Conservation (phyloP, 805 yeast genomes). For the Candida oleophila region DNA sequence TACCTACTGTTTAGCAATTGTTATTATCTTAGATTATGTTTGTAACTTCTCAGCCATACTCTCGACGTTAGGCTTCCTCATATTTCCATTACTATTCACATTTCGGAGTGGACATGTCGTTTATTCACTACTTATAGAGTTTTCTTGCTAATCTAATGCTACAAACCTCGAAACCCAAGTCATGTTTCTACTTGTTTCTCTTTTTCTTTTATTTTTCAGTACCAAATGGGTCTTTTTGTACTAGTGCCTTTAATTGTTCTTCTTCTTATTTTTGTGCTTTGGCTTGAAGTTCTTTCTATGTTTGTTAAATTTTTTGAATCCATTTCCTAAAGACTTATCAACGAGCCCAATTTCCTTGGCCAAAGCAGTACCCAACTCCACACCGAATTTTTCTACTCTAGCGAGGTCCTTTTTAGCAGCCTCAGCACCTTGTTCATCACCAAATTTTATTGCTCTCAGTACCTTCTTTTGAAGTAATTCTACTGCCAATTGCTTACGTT, state of each 20-base stretch:
- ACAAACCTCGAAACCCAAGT: no score
- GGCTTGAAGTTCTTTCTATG: conserved; percentile 16
- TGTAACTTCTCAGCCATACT: no score
- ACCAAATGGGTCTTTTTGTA: not conserved
- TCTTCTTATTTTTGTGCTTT: conserved; percentile 7
- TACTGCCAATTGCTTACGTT: conserved; percentile 65
- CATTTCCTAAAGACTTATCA: conserved; percentile 29
- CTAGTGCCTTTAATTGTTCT: not conserved
- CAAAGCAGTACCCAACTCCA: conserved; percentile 61
- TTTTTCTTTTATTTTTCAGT: not conserved
- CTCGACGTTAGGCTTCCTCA: no score
- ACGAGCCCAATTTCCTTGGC: conserved; percentile 67
- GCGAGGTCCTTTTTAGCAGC: conserved; percentile 60
- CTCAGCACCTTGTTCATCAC: conserved; percentile 55
- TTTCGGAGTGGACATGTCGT: no score
- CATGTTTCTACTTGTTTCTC: no score
- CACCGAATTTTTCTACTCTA: conserved; percentile 83
- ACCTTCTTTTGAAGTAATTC: conserved; percentile 67
- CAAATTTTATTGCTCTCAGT: conserved; percentile 75
- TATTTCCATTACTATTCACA: no score
- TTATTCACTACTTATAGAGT: no score
- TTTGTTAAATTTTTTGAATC: conserved; percentile 13
- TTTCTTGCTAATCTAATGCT: no score
- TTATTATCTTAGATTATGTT: no score
- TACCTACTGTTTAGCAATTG: no score